Evolutionary conservation across 2,329 filamentous ascomycete species (phyloP), one percentile per base, ranked within the genome.

Genomic region (Fusarium circinatum): DNA sequence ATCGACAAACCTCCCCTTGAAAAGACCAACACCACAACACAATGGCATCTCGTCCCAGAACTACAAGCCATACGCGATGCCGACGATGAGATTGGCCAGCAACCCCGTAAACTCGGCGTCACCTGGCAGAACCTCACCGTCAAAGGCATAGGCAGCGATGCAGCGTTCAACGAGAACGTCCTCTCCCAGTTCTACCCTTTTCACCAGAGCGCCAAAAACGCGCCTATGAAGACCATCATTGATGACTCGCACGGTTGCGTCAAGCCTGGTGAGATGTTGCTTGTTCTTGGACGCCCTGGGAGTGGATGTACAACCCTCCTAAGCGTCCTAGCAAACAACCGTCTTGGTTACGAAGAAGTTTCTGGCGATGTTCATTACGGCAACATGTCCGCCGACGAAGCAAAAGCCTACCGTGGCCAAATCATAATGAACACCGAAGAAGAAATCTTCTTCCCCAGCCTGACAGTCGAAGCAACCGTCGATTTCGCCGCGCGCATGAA

Each of bases 361-460:
- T 79, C 85, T 2, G 91, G 91, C 2, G 86, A 91, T 36, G 86
- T 92, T 5, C 83, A 84, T 22, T 92, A 87, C 74, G 90, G 86
- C 58, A 84, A 76, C 70, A 85, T 82, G 83, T 85, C 75, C 82
- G 87, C 81, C 76, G 85, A 75, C 78, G 88, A 83, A 69, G 73
- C 83, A 34, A 83, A 86, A 78, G 83, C 80, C 13, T 90, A 89
- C 69, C 83, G 85, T 4, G 86, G 88, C 5, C 88, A 91, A 75
- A 89, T 91, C 54, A 86, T 93, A 38, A 86, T 94, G 68, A 94
- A 94, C 80, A 93, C 92, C 28, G 91, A 93, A 8, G 93, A 94
- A 76, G 90, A 86, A 60, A 64, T 86, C 6, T 85, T 85, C 78
- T 94, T 93, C 68, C 90, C 93, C 0, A 89, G 91, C 1, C 82